phyloP scores from a whole-genome alignment of 225 moss, liverwort and hornwort species.

The Physcomitrellopsis africana region DNA sequence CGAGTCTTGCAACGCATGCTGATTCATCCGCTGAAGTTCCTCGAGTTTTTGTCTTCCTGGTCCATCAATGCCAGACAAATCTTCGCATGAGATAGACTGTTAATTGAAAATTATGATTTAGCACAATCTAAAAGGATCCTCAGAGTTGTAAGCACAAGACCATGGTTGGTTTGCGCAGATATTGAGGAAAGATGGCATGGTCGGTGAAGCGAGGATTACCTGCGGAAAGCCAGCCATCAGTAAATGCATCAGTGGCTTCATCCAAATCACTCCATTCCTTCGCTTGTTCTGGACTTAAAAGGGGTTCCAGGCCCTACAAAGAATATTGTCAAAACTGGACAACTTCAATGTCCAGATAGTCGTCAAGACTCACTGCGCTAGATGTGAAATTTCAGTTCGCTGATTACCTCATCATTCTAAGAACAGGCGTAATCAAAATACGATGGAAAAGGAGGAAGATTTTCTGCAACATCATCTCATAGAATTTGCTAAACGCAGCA shows the following conservation, averaged over 20 bases:
- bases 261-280: slow-evolving; percentile 41
- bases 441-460: neutral
- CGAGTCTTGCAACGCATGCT: slow-evolving; percentile 18
- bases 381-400: neutral
- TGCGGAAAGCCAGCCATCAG: slow-evolving; percentile 44
- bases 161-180: neutral
- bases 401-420: neutral
- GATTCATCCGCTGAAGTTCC: slow-evolving; percentile 33
- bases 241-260: slow-evolving; percentile 41
- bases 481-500: neutral
- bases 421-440: neutral
- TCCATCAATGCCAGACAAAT: neutral
- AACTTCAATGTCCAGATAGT: neutral
- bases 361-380: neutral
- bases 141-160: neutral
- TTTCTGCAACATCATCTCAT: neutral
- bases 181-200: neutral
- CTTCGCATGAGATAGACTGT: neutral
- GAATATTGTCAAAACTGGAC: neutral
- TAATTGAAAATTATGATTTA: neutral
- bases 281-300: slow-evolving; percentile 33
- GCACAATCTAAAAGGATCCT: neutral
- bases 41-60: slow-evolving; percentile 31
- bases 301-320: slow-evolving; percentile 34
- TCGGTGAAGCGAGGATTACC: slow-evolving; percentile 14